These are phyloP conservation scores for Pichia cabralensis DNA, from an alignment of 805 yeast genomes.

Conservation along the genomic window DNA sequence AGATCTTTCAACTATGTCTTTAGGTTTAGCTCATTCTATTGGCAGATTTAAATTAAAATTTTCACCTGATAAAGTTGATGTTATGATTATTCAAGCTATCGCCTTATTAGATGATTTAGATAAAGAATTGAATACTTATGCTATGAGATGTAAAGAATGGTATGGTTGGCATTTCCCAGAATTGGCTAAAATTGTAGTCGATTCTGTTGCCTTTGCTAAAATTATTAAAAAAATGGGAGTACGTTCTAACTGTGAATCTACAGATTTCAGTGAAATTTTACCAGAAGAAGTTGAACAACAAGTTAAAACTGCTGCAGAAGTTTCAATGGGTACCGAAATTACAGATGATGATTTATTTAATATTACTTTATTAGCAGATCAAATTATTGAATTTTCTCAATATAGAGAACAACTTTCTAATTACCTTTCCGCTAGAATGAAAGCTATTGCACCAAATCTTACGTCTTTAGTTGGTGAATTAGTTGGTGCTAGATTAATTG, in stretches of 20 bases:
- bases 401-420: constrained; percentile 94
- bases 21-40: constrained; percentile 96
- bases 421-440: constrained; percentile 90
- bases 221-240: constrained; percentile 89
- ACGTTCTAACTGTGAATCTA: constrained; percentile 81
- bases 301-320: constrained; percentile 94
- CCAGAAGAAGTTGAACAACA: constrained; percentile 91
- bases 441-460: constrained; percentile 97
- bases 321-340: constrained; percentile 99
- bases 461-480: constrained; percentile 95
- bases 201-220: constrained; percentile 93
- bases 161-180: constrained; percentile 99
- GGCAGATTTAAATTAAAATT: constrained; percentile 98
- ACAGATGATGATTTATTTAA: constrained; percentile 82
- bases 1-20: constrained; percentile 86
- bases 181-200: constrained; percentile 92
- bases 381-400: constrained; percentile 90
- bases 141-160: constrained; percentile 99
- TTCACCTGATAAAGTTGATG: constrained; percentile 96
- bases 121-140: constrained; percentile 95
- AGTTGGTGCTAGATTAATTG: constrained; percentile 96
- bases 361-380: constrained; percentile 87
- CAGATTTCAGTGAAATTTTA: constrained; percentile 80
- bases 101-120: constrained; percentile 94
- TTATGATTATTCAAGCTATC: constrained; percentile 98